Base-by-base conservation (phyloP, 2,329 filamentous ascomycete genomes). In the Xylaria polymorpha region DNA sequence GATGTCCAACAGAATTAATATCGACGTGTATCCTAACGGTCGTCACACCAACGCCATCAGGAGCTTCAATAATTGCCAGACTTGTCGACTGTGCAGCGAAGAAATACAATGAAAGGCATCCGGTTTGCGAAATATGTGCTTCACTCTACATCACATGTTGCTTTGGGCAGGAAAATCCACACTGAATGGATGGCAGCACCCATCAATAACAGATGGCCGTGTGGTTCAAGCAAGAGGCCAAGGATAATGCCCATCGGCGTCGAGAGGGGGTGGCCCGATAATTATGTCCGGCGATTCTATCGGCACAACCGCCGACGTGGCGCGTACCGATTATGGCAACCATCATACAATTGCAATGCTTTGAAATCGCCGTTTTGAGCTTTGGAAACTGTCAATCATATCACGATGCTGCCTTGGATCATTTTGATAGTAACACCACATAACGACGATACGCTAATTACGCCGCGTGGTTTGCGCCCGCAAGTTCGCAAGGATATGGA, bases 61-160 rank as follows among this genome's bases (percentile, higher is more conserved):
- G 57, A 70, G 68, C 44, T 60, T 61, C 18, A 70, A 56, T 20
- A 72, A 72, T n/a, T 83, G 80, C 64, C 82, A 79, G 80, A 82
- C 79, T 5, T 83, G 82, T 60, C 78, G 80, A 53, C 74, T 83
- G 22, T 78, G 82, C 29, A 80, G 79, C 55, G n/a, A 84, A 83
- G 71, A 82, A 81, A 72, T 84, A 81, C 71, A 80, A 83, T 60
- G 78, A 81, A 71, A 71, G 61, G 15, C 77, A 73, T 3, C 80
- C 81, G 9, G 68, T 77, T n/a, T 84, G 82, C 70, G 72, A 76
- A 7, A 63, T 51, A 22, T 84, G 82, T 68, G 66, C 72, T 32
- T 72, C 75, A 4, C 76, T 84, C 15, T 59, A 76, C 7, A 82
- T 84, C 44, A 77, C 75, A n/a, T 84, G 82, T 67, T 68, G 82